Conservation (phyloP, 306 rosid species). For the Casuarina glauca region DNA sequence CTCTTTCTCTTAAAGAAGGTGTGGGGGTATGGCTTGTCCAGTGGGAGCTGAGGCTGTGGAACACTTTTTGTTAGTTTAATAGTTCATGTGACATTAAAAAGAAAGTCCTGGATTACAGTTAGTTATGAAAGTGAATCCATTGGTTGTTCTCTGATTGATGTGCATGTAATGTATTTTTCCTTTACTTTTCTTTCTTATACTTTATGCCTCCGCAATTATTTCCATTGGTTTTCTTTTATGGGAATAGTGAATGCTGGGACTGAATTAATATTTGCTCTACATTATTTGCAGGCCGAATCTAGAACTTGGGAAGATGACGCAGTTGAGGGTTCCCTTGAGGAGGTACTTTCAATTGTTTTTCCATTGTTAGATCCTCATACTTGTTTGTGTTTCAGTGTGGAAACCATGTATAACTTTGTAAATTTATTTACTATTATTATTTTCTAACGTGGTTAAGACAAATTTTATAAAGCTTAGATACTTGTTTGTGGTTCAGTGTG, state of each 20-base stretch:
- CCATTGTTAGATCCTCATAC: background rate
- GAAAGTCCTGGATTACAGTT: too few relatives aligned
- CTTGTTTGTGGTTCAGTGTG: background rate
- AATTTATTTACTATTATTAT: too few relatives aligned
- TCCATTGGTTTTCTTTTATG: constrained; percentile 5
- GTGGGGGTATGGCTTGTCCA: too few relatives aligned
- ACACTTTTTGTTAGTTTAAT: too few relatives aligned
- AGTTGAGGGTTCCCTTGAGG: constrained; percentile 30
- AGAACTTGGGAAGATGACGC: constrained; percentile 75
- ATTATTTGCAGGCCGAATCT: constrained; percentile 56
- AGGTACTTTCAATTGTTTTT: constrained; percentile 45
- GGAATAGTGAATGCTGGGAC: background rate
- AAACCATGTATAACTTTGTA: background rate
- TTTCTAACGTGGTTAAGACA: too few relatives aligned
- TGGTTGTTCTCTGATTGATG: background rate
- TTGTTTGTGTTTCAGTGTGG: background rate
- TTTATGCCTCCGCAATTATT: background rate
- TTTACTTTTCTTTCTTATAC: background rate
- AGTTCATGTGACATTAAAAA: too few relatives aligned
- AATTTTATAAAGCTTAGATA: background rate
- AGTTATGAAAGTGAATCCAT: background rate
- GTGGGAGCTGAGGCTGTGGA: too few relatives aligned
- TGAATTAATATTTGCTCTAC: constrained; percentile 15
- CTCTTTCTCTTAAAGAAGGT: too few relatives aligned
- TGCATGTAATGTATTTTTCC: background rate